These are phyloP conservation scores for Macrocybe sp. DNA, from an alignment of 1,284 basidiomycete species.

Conservation along the genomic window DNA sequence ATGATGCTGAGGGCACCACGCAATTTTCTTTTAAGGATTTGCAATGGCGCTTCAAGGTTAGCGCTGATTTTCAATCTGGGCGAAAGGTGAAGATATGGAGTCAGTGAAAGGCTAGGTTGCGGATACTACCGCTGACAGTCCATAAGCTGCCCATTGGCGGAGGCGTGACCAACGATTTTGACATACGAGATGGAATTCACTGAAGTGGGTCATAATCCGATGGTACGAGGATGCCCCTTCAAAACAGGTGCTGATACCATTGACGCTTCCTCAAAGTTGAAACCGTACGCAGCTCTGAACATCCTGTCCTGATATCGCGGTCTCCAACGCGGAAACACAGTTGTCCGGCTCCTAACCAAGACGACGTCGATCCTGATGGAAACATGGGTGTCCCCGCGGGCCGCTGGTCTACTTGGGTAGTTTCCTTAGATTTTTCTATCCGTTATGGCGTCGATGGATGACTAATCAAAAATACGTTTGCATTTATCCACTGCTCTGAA, in stretches of 20 bases:
- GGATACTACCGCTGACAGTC: conserved; percentile 44
- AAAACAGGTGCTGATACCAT: conserved; percentile 36
- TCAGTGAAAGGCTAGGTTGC: conserved; percentile 54
- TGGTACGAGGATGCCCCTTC: conserved; percentile 42
- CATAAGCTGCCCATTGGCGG: conserved; percentile 25
- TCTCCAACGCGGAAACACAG: conserved; percentile 51
- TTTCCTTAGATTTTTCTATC: conserved; percentile 49
- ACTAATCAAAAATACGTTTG: conserved; percentile 37
- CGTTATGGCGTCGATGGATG: conserved; percentile 47
- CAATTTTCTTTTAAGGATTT: conserved; percentile 23
- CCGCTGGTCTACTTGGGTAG: conserved; percentile 47
- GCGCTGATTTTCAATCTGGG: conserved; percentile 31
- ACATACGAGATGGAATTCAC: conserved; percentile 17
- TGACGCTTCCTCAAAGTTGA: conserved; percentile 44
- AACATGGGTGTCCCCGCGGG: conserved; percentile 25
- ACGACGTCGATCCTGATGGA: conserved; percentile 57
- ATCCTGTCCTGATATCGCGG: conserved; percentile 26
- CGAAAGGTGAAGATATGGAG: conserved; percentile 45
- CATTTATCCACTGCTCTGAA: conserved; percentile 34
- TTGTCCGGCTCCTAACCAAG: conserved; percentile 45
- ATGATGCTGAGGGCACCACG: conserved; percentile 34
- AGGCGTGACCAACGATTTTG: conserved; percentile 29
- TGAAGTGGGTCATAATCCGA: conserved; percentile 46
- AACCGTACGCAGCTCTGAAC: conserved; percentile 36
- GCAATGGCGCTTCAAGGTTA: conserved; percentile 26